These are phyloP conservation scores for Lagenidium giganteum DNA, from an alignment of 352 stramenopile species.

Conservation along the genomic window DNA sequence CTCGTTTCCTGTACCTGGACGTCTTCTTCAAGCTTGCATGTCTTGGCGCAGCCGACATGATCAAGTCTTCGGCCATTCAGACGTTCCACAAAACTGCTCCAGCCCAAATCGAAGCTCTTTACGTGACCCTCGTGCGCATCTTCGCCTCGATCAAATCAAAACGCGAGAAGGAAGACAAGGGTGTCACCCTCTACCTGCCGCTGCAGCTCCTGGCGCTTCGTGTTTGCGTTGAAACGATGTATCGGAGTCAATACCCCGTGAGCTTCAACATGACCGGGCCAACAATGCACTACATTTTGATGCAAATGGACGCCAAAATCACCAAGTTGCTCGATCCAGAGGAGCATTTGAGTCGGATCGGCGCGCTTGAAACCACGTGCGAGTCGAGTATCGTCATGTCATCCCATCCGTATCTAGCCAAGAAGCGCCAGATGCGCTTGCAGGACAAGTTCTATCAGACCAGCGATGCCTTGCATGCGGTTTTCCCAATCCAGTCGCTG, in stretches of 20 bases:
- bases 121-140: constrained; percentile 29
- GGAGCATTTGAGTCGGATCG: constrained; percentile 42
- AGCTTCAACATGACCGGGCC: constrained; percentile 31
- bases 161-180: constrained; percentile 18
- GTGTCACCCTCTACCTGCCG: constrained; percentile 32
- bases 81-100: constrained; percentile 14
- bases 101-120: constrained; percentile 30
- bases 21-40: constrained; percentile 34
- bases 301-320: constrained; percentile 31
- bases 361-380: constrained; percentile 54
- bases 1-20: constrained; percentile 35
- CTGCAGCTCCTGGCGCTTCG: constrained; percentile 55
- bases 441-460: constrained; percentile 63
- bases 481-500: constrained; percentile 42
- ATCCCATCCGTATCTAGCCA: constrained; percentile 33
- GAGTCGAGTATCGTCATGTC: constrained; percentile 36
- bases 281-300: constrained; percentile 40
- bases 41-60: constrained; percentile 11
- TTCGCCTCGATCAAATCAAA: constrained; percentile 27
- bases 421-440: constrained; percentile 32
- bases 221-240: constrained; percentile 53
- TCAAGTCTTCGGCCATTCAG: constrained; percentile 12
- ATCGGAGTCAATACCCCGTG: constrained; percentile 53
- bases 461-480: constrained; percentile 42
- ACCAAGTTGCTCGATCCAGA: constrained; percentile 51